Evolutionary conservation across 2,329 filamentous ascomycete genomes (phyloP).

Genomic region (Blastomyces percursus): DNA sequence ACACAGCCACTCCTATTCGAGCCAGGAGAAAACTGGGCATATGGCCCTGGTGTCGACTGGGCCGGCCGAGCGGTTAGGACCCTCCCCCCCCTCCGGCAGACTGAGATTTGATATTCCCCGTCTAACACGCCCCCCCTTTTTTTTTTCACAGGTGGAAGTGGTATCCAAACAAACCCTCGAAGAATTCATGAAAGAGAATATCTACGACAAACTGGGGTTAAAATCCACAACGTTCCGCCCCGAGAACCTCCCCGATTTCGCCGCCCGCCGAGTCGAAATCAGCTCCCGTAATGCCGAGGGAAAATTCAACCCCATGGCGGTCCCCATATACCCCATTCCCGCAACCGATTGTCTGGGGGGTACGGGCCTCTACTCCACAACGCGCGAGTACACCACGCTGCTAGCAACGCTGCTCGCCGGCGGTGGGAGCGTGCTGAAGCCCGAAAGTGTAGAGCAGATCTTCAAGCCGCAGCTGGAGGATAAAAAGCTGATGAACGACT

Average conservation of each 20-base stretch:
- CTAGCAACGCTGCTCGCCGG: constrained; percentile 13
- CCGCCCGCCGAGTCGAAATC: neutral
- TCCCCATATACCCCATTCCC: neutral
- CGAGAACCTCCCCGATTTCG: neutral
- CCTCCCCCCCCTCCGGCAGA: neutral
- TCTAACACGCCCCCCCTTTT: neutral
- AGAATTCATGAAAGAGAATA: constrained; percentile 34
- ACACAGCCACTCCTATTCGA: constrained; percentile 36
- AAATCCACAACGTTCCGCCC: constrained; percentile 15
- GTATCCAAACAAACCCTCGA: constrained; percentile 35
- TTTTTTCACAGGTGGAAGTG: constrained; percentile 28
- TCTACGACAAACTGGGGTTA: constrained; percentile 37
- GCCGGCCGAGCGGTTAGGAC: constrained; percentile 35
- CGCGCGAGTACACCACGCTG: constrained; percentile 16
- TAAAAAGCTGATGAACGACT: neutral
- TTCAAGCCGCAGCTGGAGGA: constrained; percentile 5
- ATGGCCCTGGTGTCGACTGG: constrained; percentile 42
- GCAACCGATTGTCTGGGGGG: constrained; percentile 15
- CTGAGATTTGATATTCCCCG: neutral
- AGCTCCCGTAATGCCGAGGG: neutral
- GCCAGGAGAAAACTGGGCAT: constrained; percentile 41
- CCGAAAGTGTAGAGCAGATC: constrained; percentile 4
- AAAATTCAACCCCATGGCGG: neutral
- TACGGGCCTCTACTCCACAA: constrained; percentile 16
- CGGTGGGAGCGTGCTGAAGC: constrained; percentile 3